Conservation (phyloP, 495 filamentous ascomycete species). For the Talaromyces adpressus region DNA sequence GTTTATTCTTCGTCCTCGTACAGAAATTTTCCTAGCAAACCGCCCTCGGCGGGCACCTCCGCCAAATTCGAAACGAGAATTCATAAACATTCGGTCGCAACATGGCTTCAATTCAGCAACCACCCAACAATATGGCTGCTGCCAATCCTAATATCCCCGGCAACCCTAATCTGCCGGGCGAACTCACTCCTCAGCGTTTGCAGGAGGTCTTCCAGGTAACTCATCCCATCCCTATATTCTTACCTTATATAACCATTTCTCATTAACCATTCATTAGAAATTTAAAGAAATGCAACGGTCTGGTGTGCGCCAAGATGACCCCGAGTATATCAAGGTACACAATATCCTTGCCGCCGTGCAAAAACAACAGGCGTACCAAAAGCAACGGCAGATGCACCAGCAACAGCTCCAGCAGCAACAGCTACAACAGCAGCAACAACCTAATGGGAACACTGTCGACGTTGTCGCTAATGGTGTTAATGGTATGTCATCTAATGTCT, state of each 20-base stretch:
- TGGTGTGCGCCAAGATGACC: constrained; percentile 66
- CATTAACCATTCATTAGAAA: constrained; percentile 44
- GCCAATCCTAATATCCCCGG: constrained; percentile 37
- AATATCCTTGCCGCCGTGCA: constrained; percentile 58
- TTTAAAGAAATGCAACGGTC: constrained; percentile 73
- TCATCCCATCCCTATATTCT: not conserved
- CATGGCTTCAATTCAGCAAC: constrained; percentile 75
- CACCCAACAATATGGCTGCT: constrained; percentile 33
- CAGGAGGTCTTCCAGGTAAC: constrained; percentile 56
- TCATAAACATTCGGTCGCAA: not conserved
- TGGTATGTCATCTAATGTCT: constrained; percentile 24
- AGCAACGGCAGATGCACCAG: constrained; percentile 35
- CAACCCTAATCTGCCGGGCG: constrained; percentile 47
- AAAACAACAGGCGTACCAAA: constrained; percentile 42
- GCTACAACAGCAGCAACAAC: constrained; percentile 36
- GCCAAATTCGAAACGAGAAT: not conserved
- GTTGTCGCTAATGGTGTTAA: constrained; percentile 42
- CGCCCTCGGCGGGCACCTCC: not conserved
- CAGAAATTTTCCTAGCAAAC: constrained; percentile 2
- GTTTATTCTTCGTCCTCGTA: not conserved
- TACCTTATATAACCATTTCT: not conserved
- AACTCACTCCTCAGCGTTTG: constrained; percentile 52
- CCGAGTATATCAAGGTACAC: constrained; percentile 70
- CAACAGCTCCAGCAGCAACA: constrained; percentile 42
- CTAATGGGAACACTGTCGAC: constrained; percentile 33